Evolutionary conservation across 305 asterid species (phyloP), one percentile per base, ranked within the genome.

Genomic region (Solanum hybrid): DNA sequence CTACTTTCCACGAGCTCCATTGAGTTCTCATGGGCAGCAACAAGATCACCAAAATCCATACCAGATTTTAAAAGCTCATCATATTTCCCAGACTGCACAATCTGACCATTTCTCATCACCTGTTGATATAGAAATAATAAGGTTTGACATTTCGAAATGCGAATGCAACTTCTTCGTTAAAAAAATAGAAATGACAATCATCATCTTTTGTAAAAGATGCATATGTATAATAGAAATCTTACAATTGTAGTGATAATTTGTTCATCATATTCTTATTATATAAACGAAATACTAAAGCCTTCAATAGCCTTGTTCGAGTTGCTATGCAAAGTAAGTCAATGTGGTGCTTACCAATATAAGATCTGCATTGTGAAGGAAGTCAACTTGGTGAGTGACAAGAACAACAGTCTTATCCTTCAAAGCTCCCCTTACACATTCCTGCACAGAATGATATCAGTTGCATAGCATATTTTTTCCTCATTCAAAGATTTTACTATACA

Each of bases 301-400:
- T 82, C 5, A 1, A 42, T 82, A 46, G 5, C 34, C 74, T 83
- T 83, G 87, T 18, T 29, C 39, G 20, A 29, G 28, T 18, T 26
- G 14, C 67, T 24, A 80, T 37, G 64, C 24, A 28, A 36, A 71
- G 35, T 18, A 57, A 29, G 28, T 51, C 37, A 79, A 35, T 46
- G 61, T 40, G 69, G 10, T 81, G 75, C 87, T 64, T 92, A 96
- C 98, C 93, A 96, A 5, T n/a, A 96, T 95, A 31, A 90, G 93
- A 93, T 96, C 97, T 36, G 92, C 98, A 91, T 95, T 95, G 89
- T 93, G 95, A 71, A 96, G 92, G 92, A 96, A 96, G 90, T 96
- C 98, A 20, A 95, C 94, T 92, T 96, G 98, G 90, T 96, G 98
- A 3, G 98, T 96, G 46, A 95, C 98, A 11, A 96, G 98, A 90